phyloP scores from a whole-genome alignment of 2,329 filamentous ascomycete species.

The Niveomyces coronatus region DNA sequence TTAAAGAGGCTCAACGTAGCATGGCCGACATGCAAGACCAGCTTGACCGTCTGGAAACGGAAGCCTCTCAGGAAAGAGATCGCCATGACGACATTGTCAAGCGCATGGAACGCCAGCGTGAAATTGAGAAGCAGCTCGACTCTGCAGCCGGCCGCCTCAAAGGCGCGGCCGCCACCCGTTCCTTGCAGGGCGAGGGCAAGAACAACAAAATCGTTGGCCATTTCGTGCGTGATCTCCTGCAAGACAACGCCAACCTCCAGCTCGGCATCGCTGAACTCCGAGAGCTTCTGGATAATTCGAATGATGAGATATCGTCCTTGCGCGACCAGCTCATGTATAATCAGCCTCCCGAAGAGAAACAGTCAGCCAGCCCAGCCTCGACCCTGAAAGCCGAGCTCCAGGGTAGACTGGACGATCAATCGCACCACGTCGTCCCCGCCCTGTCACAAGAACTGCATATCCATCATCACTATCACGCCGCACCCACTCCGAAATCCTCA shows the following conservation, averaged over 20 bases:
- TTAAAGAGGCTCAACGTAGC: slow-evolving; percentile 74
- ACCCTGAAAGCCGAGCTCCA: slow-evolving; percentile 66
- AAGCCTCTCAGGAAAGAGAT: slow-evolving; percentile 69
- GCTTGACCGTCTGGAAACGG: slow-evolving; percentile 77
- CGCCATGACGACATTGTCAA: slow-evolving; percentile 71
- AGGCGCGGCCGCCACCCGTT: slow-evolving; percentile 63
- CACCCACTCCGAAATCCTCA: slow-evolving; percentile 44
- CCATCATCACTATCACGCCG: slow-evolving; percentile 84
- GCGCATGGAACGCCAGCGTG: slow-evolving; percentile 74
- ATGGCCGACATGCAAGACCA: slow-evolving; percentile 75
- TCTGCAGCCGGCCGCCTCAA: slow-evolving; percentile 72
- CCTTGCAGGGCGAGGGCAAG: slow-evolving; percentile 46
- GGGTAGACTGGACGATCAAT: slow-evolving; percentile 26
- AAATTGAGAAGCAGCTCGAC: slow-evolving; percentile 72
- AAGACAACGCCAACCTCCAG: slow-evolving; percentile 92
- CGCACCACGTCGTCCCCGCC: slow-evolving; percentile 11
- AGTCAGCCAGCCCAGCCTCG: slow-evolving; percentile 30
- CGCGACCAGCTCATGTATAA: slow-evolving; percentile 73
- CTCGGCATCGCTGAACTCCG: slow-evolving; percentile 83
- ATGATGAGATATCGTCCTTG: slow-evolving; percentile 83
- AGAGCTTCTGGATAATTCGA: slow-evolving; percentile 82
- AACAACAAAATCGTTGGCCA: slow-evolving; percentile 70
- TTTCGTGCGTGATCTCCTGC: slow-evolving; percentile 89
- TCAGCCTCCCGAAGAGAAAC: slow-evolving; percentile 49
- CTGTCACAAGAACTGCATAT: slow-evolving; percentile 72